Evolutionary conservation across 306 rosid species (phyloP), one percentile per base, ranked within the genome.

Genomic region (Vigna mungo): DNA sequence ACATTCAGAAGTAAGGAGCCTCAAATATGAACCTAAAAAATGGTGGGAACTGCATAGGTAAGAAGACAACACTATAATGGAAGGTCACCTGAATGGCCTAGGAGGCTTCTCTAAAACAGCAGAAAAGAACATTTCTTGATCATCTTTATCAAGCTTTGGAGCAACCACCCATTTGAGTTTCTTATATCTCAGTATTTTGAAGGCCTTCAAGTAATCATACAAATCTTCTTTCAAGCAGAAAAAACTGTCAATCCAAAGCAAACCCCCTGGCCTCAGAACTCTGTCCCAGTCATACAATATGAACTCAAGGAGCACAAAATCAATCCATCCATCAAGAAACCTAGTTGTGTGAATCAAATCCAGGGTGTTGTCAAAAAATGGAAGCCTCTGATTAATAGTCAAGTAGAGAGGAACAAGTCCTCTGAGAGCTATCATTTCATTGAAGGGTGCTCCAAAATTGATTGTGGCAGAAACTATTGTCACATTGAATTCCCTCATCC

Each of bases 291-390:
- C 97, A 77, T 77, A 88, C 86, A 92, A 36, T 9, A 92, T 75
- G 70, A 92, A 92, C 39, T 92, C 97, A 66, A 92, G 83, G 20
- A 92, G 85, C 80, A 92, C 85, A 41, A 84, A 71, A 71, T 92
- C 97, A 63, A 88, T 88, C 95, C 97, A 92, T 14, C 95, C 97
- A 54, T 92, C 97, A 0, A 92, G 87, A 86, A 92, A 90, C 27
- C 91, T 87, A 5, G 91, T 88, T 15, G 90, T 88, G 88, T 92
- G 97, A 84, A 92, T 89, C 91, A 92, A 75, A 85, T 92, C 93
- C 1, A 89, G 83, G 9, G 94, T 89, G 80, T 84, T 89, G 65
- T 92, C 93, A 18, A 85, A 92, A 76, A 92, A 90, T 16, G 95
- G 93, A 27, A 92, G 86, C 81, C 95, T 79, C 47, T 92, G 97